Conservation (phyloP, 768 basidiomycete species). For the Boletales sp. region DNA sequence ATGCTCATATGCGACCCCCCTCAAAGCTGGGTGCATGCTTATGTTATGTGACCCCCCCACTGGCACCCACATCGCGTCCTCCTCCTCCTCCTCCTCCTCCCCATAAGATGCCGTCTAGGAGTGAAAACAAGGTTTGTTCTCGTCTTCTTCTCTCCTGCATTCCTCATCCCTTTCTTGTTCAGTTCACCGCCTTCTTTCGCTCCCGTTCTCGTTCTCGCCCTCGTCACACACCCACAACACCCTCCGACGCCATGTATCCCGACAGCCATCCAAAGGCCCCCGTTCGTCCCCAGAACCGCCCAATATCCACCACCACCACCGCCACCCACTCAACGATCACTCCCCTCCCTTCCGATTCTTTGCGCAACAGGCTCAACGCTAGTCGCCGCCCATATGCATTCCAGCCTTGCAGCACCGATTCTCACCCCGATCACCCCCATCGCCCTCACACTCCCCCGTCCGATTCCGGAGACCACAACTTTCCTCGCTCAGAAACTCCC, state of each 20-base stretch:
- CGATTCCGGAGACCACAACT: constrained; percentile 19
- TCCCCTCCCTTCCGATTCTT: constrained; percentile 48
- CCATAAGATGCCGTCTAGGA: not conserved
- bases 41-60: no score
- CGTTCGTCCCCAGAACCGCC: constrained; percentile 52
- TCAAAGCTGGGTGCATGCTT: no score
- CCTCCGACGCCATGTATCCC: no score
- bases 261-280: constrained; percentile 32
- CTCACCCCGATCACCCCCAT: not conserved
- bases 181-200: constrained; percentile 63
- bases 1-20: no score
- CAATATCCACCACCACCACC: constrained; percentile 62
- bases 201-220: constrained; percentile 37
- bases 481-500: constrained; percentile 28
- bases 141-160: constrained; percentile 5
- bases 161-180: not conserved
- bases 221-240: no score
- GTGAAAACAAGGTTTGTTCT: constrained; percentile 41
- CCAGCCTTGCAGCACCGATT: not conserved
- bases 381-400: constrained; percentile 16
- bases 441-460: constrained; percentile 6
- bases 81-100: not conserved
- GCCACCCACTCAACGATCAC: constrained; percentile 60
- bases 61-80: constrained; percentile 1
- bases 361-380: constrained; percentile 15